A percentile compares a stretch with the other conserved stretches of the same genome.
Evolutionary conservation across 805 yeast genomes (phyloP).

Genomic region (Yarrowia keelungensis): DNA sequence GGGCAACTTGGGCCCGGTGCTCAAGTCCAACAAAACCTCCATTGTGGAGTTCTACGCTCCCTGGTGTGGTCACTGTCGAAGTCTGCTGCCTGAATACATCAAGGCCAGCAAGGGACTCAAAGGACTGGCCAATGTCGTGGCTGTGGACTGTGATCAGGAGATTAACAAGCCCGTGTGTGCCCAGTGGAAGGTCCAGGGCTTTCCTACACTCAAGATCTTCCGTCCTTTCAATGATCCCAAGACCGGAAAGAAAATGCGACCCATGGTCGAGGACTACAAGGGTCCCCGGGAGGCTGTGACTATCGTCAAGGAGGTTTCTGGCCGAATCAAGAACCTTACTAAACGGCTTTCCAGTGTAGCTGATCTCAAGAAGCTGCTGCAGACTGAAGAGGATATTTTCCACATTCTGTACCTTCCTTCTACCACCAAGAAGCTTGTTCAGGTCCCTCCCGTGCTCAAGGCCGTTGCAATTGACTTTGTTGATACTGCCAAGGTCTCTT

Average conservation of each 20-base stretch:
- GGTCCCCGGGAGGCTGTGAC: slow-evolving; percentile 47
- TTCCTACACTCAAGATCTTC: slow-evolving; percentile 82
- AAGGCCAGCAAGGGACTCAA: slow-evolving; percentile 68
- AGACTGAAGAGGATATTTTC: not conserved
- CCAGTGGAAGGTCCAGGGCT: slow-evolving; percentile 70
- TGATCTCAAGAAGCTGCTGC: slow-evolving; percentile 21
- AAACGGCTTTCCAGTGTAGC: slow-evolving; percentile 10
- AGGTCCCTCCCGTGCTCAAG: slow-evolving; percentile 62
- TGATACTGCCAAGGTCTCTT: slow-evolving; percentile 34
- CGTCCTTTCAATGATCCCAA: slow-evolving; percentile 70
- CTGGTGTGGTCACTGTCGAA: slow-evolving; percentile 94
- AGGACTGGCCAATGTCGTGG: slow-evolving; percentile 53
- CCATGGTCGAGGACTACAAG: slow-evolving; percentile 46
- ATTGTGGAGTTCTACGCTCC: slow-evolving; percentile 92
- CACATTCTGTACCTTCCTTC: slow-evolving; percentile 27
- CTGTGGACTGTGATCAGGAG: slow-evolving; percentile 83
- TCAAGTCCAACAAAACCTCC: slow-evolving; percentile 38
- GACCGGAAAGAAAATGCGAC: slow-evolving; percentile 40
- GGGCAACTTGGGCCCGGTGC: slow-evolving; percentile 38
- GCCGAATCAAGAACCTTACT: slow-evolving; percentile 46
- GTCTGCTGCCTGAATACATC: slow-evolving; percentile 65
- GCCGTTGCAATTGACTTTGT: slow-evolving; percentile 61
- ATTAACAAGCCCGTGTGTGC: slow-evolving; percentile 74
- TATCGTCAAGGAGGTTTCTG: slow-evolving; percentile 45
- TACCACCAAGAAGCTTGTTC: slow-evolving; percentile 51